Evolutionary conservation across 2,329 filamentous ascomycete genomes (phyloP).

Genomic region (Fusarium sp.): DNA sequence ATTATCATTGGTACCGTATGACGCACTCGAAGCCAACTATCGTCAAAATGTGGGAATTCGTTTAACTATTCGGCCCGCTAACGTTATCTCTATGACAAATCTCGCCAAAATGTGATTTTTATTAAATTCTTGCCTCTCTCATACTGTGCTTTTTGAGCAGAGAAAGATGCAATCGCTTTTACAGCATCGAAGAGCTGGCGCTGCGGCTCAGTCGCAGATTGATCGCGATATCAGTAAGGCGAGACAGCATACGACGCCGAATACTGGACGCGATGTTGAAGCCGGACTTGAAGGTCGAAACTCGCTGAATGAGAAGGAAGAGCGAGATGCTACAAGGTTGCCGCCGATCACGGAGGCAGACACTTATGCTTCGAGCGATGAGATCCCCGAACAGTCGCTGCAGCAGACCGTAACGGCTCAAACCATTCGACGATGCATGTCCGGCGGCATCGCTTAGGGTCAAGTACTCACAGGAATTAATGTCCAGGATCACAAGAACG

Average conservation of each 20-base stretch:
- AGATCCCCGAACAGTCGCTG: neutral
- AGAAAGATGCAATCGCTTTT: slow-evolving; percentile 35
- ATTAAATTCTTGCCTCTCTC: neutral
- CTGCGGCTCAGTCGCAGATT: slow-evolving; percentile 38
- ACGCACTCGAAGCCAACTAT: neutral
- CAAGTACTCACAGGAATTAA: slow-evolving; percentile 48
- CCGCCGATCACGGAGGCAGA: neutral
- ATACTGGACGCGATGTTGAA: neutral
- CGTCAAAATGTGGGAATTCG: neutral
- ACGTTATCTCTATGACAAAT: slow-evolving; percentile 11
- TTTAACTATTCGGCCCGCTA: neutral
- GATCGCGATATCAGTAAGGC: slow-evolving; percentile 33
- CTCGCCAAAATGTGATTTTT: neutral
- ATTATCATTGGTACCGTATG: slow-evolving; percentile 8
- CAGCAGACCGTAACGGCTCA: slow-evolving; percentile 10
- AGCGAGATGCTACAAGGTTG: neutral
- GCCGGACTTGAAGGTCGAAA: neutral
- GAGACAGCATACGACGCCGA: neutral
- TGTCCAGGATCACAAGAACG: slow-evolving; percentile 44
- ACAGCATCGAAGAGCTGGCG: slow-evolving; percentile 33
- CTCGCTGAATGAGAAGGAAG: neutral
- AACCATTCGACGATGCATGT: slow-evolving; percentile 20
- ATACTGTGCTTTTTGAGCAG: neutral
- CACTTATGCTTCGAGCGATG: neutral
- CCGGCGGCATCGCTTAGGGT: slow-evolving; percentile 39